A percentile compares a stretch with the other conserved stretches of the same genome.
These are phyloP conservation scores for Prunus mira DNA, from an alignment of 306 rosid genomes.

Conservation along the genomic window DNA sequence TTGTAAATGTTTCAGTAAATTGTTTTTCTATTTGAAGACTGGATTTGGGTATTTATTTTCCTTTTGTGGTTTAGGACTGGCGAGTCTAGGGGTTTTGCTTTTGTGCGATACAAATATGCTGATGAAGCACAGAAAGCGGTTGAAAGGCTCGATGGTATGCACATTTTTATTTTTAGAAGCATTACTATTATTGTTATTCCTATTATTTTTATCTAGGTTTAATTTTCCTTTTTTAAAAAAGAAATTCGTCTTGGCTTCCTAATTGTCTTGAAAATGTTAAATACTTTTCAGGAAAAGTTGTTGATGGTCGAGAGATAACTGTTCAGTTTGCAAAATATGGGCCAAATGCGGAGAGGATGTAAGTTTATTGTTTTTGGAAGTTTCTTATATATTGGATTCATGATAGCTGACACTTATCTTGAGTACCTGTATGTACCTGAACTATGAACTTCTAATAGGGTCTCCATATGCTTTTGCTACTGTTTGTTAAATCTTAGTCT, in stretches of 20 bases:
- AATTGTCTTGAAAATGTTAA: not conserved
- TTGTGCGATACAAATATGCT: conserved; percentile 88
- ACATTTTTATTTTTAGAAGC: not conserved
- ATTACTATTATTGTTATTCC: not conserved
- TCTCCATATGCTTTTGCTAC: not conserved
- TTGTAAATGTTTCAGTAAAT: not conserved
- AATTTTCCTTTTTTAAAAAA: not conserved
- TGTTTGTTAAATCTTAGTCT: not conserved
- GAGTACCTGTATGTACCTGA: not conserved
- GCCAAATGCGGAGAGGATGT: conserved; percentile 92
- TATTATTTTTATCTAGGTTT: not conserved
- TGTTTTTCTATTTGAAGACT: not conserved
- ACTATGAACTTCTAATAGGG: not conserved
- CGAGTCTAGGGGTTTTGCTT: conserved; percentile 89
- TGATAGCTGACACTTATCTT: not conserved
- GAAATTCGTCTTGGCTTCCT: not conserved
- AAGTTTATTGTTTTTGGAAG: conserved; percentile 27
- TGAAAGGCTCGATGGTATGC: conserved; percentile 78
- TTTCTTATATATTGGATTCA: not conserved
- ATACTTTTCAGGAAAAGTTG: conserved; percentile 60
- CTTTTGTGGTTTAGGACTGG: conserved; percentile 52
- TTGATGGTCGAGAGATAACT: conserved; percentile 90
- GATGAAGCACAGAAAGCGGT: conserved; percentile 91
- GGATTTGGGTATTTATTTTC: not conserved
- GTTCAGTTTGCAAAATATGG: conserved; percentile 96